Evolutionary conservation across 257 asterid genomes (phyloP), one percentile per base, ranked within the genome.

Genomic region (Rehmannia glutinosa): DNA sequence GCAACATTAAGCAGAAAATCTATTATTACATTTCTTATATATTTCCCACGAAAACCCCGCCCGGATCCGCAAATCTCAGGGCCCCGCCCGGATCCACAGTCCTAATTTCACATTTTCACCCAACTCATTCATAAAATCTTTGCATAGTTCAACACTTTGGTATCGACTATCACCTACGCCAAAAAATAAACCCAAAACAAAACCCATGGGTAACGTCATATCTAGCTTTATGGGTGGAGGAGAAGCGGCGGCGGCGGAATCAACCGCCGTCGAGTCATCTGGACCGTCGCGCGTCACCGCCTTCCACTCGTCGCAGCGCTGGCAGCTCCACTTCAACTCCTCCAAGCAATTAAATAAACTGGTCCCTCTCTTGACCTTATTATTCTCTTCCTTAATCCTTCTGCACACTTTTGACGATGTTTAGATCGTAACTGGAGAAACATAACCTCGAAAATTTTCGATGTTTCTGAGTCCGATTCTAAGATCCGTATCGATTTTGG

Each of bases 261-360:
- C 68, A 19, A 4, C 57, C 46, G 66, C 38, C 17, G 68, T 28
- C 5, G 84, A 70, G 20, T 58, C 85, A 4, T 69, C 94, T 7
- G 91, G 55, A 62, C 68, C 84, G 13, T 83, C 97, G 36, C 90
- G 94, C 32, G 98, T 92, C 66, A 62, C 13, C 20, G 84, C 85
- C 55, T 82, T 84, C 65, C 92, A 90, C 79, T 90, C 97, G 10
- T 69, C 95, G 21, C 47, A 81, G 19, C 82, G 85, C 20, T 93
- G 98, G 98, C 78, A 84, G 72, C 83, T 79, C 13, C 91, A 93
- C 85, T 86, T 81, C 83, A 80, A 88, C 73, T 21, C 73, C 61
- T 49, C 84, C 70, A 87, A 84, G 80, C 82, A 90, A 63, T 75
- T 83, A 8, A 93, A 93, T 66, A 90, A 93, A 80, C 81, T 93